Evolutionary conservation across 2,329 filamentous ascomycete species (phyloP), one percentile per base, ranked within the genome.

Genomic region (Fusarium sublunatum): DNA sequence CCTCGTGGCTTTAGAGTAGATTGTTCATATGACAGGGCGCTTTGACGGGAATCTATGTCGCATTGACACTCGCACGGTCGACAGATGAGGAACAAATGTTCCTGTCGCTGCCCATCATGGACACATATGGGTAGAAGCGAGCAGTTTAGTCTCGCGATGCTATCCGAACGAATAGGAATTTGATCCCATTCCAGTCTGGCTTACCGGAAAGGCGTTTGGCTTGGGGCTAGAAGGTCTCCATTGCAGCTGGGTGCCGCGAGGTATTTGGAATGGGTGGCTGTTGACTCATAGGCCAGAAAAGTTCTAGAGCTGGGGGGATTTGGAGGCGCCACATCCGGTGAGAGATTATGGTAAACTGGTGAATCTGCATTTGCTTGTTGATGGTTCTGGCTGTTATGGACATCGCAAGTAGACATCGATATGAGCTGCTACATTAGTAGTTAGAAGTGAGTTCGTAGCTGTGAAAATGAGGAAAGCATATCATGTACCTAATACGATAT

Each of bases 251-350:
- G n/a, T 34, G 31, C 31, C 31, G 13, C 31, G n/a, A 13, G 13
- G 6, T 6, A 6, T 46, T 38, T 28, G 47, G 47, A 19, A 35
- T 32, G 36, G 22, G n/a, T 22, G 19, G 13, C 28, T 24, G 39
- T 55, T 56, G 56, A 42, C 55, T 29, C 2, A 12, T 48, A 31
- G 26, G 48, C 47, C 48, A 13, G 48, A 26, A 25, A 19, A 38
- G 48, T 28, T 13, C 24, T 28, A 38, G 55, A 42, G 38, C 56
- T 43, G 48, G 28, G 19, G 19, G 19, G 19, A 19, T 40, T 36
- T 34, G 34, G 28, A n/a, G 39, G 34, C 34, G 52, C 32, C 39
- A 42, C 42, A 36, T 24, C 22, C 22, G 6, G 24, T 13, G 19
- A 38, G 36, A 11, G 24, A 13, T 24, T 34, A 12, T 38, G 19